Percentiles rank a stretch among this genome's conserved stretches.
These are phyloP conservation scores for Dioszegia hungarica DNA, from an alignment of 768 basidiomycete genomes.

Conservation along the genomic window DNA sequence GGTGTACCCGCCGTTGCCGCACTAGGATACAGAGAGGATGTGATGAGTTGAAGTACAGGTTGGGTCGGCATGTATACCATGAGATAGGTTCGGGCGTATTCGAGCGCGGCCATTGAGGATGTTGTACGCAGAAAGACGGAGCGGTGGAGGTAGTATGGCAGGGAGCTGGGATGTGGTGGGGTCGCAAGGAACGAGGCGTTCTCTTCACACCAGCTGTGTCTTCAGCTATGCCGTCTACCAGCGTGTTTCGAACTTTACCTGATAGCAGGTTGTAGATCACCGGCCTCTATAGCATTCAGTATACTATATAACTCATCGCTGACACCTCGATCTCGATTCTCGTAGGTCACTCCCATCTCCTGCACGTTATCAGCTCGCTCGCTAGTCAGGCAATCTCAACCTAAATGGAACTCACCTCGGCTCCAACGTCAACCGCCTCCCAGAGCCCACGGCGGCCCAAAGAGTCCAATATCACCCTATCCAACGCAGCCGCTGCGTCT, in stretches of 20 bases:
- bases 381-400: conserved; percentile 14
- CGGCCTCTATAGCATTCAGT: neutral
- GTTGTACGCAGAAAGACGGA: conserved; percentile 82
- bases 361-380: neutral
- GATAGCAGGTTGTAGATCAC: conserved; percentile 1
- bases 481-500: conserved; percentile 29
- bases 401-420: conserved; percentile 30
- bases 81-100: conserved; percentile 64
- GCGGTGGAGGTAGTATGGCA: conserved; percentile 86
- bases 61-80: conserved; percentile 60
- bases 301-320: conserved; percentile 3
- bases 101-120: conserved; percentile 56
- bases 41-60: conserved; percentile 39
- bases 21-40: conserved; percentile 45
- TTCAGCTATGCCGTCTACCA: neutral
- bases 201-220: conserved; percentile 66
- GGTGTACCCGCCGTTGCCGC: conserved; percentile 57
- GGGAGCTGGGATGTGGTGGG: conserved; percentile 62
- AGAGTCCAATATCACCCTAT: conserved; percentile 36
- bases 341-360: conserved; percentile 1
- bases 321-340: neutral
- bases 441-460: conserved; percentile 41
- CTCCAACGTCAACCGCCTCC: conserved; percentile 30
- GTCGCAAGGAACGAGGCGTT: conserved; percentile 64
- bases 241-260: neutral